These are phyloP conservation scores for Fusarium setosum DNA, from an alignment of 2,329 filamentous ascomycete species.

Conservation along the genomic window DNA sequence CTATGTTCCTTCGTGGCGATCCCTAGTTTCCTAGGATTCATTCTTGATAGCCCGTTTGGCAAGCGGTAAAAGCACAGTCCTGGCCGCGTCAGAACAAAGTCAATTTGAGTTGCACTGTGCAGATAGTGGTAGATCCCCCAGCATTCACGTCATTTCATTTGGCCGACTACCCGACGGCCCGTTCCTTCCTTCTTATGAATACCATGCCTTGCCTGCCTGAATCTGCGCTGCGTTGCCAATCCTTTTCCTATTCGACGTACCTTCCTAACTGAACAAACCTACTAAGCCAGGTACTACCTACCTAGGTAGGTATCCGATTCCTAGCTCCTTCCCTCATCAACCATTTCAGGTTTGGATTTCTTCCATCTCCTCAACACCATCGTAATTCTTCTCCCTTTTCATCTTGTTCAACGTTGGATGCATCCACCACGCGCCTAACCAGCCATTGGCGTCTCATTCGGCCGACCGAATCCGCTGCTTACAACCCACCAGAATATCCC, in stretches of 20 bases:
- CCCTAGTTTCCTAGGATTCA: background rate
- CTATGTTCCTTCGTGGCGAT: background rate
- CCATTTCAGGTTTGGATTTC: background rate
- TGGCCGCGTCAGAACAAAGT: background rate
- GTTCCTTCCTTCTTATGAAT: constrained; percentile 7
- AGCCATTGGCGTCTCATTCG: background rate
- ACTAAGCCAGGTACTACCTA: too few species aligned
- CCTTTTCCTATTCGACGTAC: background rate
- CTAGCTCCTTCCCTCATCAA: background rate
- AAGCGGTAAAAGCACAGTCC: background rate
- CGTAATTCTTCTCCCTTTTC: background rate
- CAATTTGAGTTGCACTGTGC: constrained; percentile 14
- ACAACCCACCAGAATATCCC: constrained; percentile 11
- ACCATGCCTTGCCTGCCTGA: background rate
- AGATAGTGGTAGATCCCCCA: background rate
- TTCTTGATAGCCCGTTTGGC: background rate
- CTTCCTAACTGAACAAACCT: background rate
- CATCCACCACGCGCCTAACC: constrained; percentile 9
- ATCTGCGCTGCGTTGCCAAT: background rate
- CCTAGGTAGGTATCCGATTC: background rate
- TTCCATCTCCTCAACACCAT: background rate
- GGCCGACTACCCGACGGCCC: constrained; percentile 6
- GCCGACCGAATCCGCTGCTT: constrained; percentile 8
- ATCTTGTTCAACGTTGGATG: background rate
- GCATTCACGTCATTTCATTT: constrained; percentile 10